phyloP scores from a whole-genome alignment of 2,329 filamentous ascomycete genomes.

The Sordariomycetes sp. region DNA sequence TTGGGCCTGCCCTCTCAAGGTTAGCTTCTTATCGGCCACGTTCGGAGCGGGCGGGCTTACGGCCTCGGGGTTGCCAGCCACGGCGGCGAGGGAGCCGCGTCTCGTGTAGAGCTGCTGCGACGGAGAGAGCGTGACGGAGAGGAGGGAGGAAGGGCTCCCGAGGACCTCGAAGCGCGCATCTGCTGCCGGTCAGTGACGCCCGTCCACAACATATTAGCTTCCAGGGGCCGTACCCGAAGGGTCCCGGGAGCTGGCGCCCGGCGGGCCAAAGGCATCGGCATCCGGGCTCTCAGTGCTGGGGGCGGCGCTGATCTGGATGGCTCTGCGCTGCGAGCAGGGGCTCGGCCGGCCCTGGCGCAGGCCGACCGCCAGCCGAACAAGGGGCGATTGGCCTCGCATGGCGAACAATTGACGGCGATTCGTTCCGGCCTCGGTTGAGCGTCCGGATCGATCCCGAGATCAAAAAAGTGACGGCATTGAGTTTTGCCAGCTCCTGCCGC shows the following conservation, averaged over 20 bases:
- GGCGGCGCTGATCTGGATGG: slow-evolving; percentile 52
- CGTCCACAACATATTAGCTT: not conserved
- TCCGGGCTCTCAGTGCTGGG: slow-evolving; percentile 45
- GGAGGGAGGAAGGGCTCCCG: slow-evolving; percentile 82
- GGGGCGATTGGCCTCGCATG: slow-evolving; percentile 33
- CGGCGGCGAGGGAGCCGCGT: slow-evolving; percentile 78
- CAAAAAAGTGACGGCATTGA: not conserved
- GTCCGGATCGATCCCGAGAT: not conserved
- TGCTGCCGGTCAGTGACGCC: slow-evolving; percentile 22
- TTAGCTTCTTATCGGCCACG: not conserved
- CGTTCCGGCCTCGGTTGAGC: no score
- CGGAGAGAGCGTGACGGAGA: slow-evolving; percentile 85
- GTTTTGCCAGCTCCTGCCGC: not conserved
- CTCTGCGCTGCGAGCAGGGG: slow-evolving; percentile 43
- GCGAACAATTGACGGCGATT: slow-evolving; percentile 8
- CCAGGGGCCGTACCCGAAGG: slow-evolving; percentile 31
- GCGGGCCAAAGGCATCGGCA: slow-evolving; percentile 49
- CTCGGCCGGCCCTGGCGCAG: slow-evolving; percentile 24
- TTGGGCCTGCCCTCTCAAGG: slow-evolving; percentile 48
- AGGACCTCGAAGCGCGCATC: slow-evolving; percentile 94
- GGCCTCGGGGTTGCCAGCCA: slow-evolving; percentile 86
- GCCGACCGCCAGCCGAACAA: slow-evolving; percentile 23
- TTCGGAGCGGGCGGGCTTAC: slow-evolving; percentile 36
- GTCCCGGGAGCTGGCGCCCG: slow-evolving; percentile 30
- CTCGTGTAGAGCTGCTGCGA: slow-evolving; percentile 91